A percentile compares a stretch with the other conserved stretches of the same genome.
Conservation (phyloP, 805 yeast genomes). For the Wickerhamomyces rabaulensis region DNA sequence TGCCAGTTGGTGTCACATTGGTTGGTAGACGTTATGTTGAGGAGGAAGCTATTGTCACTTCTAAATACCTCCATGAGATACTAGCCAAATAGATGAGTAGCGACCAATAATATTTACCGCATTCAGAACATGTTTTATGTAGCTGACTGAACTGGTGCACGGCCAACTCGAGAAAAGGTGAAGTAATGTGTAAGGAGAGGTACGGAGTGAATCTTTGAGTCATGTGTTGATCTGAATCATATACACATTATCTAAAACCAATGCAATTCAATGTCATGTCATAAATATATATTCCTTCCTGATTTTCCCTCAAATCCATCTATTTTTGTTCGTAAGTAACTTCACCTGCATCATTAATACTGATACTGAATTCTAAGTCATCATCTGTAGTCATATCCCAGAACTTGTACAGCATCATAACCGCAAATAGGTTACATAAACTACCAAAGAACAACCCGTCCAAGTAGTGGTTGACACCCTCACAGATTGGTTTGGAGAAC, state of each 20-base stretch:
- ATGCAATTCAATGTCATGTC: not conserved
- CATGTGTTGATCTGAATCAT: not conserved
- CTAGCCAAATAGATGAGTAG: not conserved
- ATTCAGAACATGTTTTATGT: too few species aligned
- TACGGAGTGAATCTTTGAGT: too few species aligned
- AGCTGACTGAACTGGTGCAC: too few species aligned
- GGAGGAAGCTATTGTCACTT: conserved; percentile 42
- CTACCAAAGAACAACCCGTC: conserved; percentile 89
- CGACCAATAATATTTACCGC: too few species aligned
- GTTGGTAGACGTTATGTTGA: conserved; percentile 47
- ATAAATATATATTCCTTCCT: not conserved
- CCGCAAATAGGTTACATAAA: conserved; percentile 69
- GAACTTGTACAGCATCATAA: conserved; percentile 93
- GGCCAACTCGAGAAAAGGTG: too few species aligned
- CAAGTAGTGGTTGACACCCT: conserved; percentile 71
- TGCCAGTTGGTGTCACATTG: conserved; percentile 47
- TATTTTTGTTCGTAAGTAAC: conserved; percentile 15
- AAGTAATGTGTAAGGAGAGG: too few species aligned
- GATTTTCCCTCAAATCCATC: not conserved
- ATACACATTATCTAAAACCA: not conserved
- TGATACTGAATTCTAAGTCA: conserved; percentile 87
- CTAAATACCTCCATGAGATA: conserved; percentile 21
- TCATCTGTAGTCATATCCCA: conserved; percentile 97
- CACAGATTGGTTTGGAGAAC: conserved; percentile 62
- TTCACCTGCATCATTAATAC: conserved; percentile 39